Evolutionary conservation across 257 asterid species (phyloP).

Genomic region (Eucommia ulmoides): DNA sequence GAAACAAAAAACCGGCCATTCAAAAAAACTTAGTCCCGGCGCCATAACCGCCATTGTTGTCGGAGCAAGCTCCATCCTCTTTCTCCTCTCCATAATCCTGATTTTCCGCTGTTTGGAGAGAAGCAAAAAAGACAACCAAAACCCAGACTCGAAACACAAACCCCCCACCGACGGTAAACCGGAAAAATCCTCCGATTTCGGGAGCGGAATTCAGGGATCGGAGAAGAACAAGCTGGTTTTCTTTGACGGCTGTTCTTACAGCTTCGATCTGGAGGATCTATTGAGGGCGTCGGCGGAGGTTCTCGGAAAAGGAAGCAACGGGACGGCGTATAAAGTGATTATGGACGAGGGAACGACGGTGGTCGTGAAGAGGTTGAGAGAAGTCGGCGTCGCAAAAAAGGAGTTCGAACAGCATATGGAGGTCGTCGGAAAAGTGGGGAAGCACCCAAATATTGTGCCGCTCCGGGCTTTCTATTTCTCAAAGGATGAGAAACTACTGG

Average conservation of each 20-base stretch:
- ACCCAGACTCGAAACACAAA: constrained; percentile 39
- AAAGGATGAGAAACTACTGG: constrained; percentile 92
- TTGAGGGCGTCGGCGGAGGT: constrained; percentile 95
- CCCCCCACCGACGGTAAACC: constrained; percentile 36
- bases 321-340: constrained; percentile 81
- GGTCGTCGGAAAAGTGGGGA: constrained; percentile 34
- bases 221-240: constrained; percentile 81
- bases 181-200: constrained; percentile 74
- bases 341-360: constrained; percentile 68
- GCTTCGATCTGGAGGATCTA: constrained; percentile 81
- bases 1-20: constrained; percentile 2
- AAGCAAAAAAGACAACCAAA: constrained; percentile 25
- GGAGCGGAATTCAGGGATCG: constrained; percentile 83
- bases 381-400: constrained; percentile 55
- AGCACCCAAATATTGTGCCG: constrained; percentile 52
- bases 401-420: constrained; percentile 93
- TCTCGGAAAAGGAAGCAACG: constrained; percentile 85
- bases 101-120: constrained; percentile 39
- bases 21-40: constrained; percentile 28
- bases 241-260: constrained; percentile 55
- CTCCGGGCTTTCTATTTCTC: constrained; percentile 78
- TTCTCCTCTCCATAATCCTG: constrained; percentile 18
- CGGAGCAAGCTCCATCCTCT: constrained; percentile 30
- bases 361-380: constrained; percentile 77
- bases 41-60: constrained; percentile 34